Evolutionary conservation across 768 basidiomycete genomes (phyloP), one percentile per base, ranked within the genome.

Genomic region (Leccinum pellstonianum): DNA sequence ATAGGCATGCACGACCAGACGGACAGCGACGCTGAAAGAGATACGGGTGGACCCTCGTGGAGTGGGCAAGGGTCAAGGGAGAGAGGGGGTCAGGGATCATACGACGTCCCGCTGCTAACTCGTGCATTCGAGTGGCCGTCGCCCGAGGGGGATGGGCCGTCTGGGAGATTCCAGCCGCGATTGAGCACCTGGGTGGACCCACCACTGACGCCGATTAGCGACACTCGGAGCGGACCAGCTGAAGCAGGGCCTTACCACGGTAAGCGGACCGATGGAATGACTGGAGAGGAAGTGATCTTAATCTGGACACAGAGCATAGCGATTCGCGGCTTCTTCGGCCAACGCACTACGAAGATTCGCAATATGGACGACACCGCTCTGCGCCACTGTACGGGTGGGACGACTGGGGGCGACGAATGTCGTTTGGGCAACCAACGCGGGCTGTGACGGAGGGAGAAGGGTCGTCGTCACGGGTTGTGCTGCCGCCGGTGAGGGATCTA

Each of bases 11-110:
- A 54, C 38, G 67, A 63, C 58, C 80, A 77, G 78, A 35, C 57
- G 23, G 68, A 68, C 23, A 63, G 76, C 63, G 80, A 82, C 59
- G 73, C 72, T 9, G 83, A 82, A 62, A 76, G 79, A 38, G 80
- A 81, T 7, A 72, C 77, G 15, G 79, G 77, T 1, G 77, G 76
- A 29, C 79, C 81, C n/a, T 70, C 77, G 61, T 63, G 67, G 60
- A 71, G 41, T 29, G 70, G 62, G n/a, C 31, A 64, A 70, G 61
- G 33, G 63, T 38, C 21, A 63, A 65, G n/a, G 63, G 66, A 35
- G 38, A 41, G 38, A n/a, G 64, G 59, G 54, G 29, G 52, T 25
- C 55, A 57, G 19, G 19, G 51, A 8, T 43, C 41, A 38, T 60
- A 65, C 63, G 71, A 62, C 47, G 49, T 63, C 17, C 61, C 64